Evolutionary conservation across 2,329 filamentous ascomycete species (phyloP).

Genomic region (Paramyrothecium sp.): DNA sequence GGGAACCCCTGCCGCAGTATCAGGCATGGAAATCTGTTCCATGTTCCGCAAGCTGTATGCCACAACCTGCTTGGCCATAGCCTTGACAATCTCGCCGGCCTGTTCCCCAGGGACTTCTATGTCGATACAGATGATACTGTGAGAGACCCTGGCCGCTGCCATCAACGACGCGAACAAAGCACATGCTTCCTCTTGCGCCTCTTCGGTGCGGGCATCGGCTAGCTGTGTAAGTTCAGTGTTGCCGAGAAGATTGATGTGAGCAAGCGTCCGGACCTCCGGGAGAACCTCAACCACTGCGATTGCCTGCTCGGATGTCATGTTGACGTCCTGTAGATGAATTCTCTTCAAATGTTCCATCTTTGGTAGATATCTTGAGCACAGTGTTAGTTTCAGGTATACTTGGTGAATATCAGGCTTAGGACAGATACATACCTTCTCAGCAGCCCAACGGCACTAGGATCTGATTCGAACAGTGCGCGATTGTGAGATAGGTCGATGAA

Average conservation of each 20-base stretch:
- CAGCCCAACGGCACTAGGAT: slow-evolving; percentile 71
- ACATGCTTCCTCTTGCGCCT: slow-evolving; percentile 86
- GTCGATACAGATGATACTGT: slow-evolving; percentile 83
- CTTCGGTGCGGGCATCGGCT: slow-evolving; percentile 73
- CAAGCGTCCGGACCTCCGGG: slow-evolving; percentile 76
- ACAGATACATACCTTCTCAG: slow-evolving; percentile 63
- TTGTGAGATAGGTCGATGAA: slow-evolving; percentile 96
- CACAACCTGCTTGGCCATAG: slow-evolving; percentile 89
- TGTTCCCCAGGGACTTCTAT: slow-evolving; percentile 81
- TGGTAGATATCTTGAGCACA: slow-evolving; percentile 63
- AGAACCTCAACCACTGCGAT: slow-evolving; percentile 90
- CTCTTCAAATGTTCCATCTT: slow-evolving; percentile 76
- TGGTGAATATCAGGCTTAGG: background rate
- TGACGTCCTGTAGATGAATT: slow-evolving; percentile 82
- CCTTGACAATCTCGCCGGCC: slow-evolving; percentile 88
- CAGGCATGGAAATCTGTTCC: slow-evolving; percentile 70
- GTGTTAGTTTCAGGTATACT: background rate
- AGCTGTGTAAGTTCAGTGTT: slow-evolving; percentile 72
- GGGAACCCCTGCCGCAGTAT: slow-evolving; percentile 48
- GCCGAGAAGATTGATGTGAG: slow-evolving; percentile 83
- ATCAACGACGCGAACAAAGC: slow-evolving; percentile 90
- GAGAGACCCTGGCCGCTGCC: slow-evolving; percentile 80
- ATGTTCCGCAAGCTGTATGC: slow-evolving; percentile 93
- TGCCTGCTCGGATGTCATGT: slow-evolving; percentile 80
- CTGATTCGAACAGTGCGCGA: slow-evolving; percentile 69